These are phyloP conservation scores for Straminergon stramineum DNA, from an alignment of 225 moss, liverwort and hornwort species.

Conservation along the genomic window DNA sequence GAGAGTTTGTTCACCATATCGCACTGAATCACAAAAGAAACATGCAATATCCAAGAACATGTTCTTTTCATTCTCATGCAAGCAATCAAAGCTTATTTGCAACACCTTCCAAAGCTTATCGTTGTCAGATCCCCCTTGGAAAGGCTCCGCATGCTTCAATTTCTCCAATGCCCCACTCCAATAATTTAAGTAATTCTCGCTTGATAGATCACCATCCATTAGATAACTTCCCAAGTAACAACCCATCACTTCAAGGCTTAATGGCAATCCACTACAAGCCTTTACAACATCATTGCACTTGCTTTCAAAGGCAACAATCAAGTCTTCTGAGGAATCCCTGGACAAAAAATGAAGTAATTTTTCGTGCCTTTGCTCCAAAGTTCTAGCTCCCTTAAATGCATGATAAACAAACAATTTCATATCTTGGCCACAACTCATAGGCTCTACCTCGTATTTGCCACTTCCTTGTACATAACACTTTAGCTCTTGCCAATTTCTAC, in stretches of 20 bases:
- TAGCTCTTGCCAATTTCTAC: not conserved
- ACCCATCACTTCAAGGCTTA: not conserved
- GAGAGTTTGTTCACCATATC: not conserved
- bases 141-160: not conserved
- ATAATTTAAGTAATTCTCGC: not conserved
- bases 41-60: not conserved
- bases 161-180: not conserved
- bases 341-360: not conserved
- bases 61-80: rapidly evolving
- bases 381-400: too few species aligned
- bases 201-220: rapidly evolving
- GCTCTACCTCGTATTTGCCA: not conserved
- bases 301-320: not conserved
- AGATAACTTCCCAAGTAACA: not conserved
- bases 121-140: not conserved
- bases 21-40: not conserved
- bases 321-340: not conserved
- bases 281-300: not conserved
- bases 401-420: too few species aligned
- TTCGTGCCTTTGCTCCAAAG: too few species aligned
- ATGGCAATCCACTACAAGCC: not conserved
- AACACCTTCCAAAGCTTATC: not conserved
- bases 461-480: rapidly evolving
- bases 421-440: too few species aligned
- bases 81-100: not conserved